A percentile compares a stretch with the other conserved stretches of the same genome.
Evolutionary conservation across 495 filamentous ascomycete species (phyloP).

Genomic region (Xylaria scruposa): DNA sequence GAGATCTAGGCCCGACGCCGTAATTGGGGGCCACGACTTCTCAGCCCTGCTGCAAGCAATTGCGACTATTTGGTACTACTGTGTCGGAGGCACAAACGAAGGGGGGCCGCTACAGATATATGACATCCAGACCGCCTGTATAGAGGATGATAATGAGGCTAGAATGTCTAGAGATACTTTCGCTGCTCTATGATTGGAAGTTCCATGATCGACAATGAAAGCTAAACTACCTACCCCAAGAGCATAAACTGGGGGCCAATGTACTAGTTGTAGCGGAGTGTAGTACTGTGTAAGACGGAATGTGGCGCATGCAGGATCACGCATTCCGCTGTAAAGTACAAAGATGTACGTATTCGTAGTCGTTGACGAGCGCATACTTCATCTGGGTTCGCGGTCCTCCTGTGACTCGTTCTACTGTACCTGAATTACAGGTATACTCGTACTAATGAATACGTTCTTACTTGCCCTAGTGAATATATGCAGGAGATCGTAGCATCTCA

Average conservation of each 20-base stretch:
- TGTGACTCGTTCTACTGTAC: no score
- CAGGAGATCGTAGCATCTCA: no score
- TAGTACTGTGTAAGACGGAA: constrained; percentile 11
- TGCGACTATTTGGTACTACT: background rate
- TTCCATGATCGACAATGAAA: background rate
- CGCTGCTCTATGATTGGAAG: background rate
- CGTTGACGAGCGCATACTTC: background rate
- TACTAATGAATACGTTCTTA: background rate
- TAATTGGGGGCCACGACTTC: constrained; percentile 5
- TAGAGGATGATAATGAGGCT: background rate
- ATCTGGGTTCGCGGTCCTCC: no score
- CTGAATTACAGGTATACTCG: no score
- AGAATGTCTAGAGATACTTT: background rate
- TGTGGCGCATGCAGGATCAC: constrained; percentile 12
- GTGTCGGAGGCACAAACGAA: background rate
- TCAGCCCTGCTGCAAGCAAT: constrained; percentile 21
- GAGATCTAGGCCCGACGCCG: background rate
- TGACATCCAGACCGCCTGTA: background rate
- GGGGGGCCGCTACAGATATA: constrained; percentile 9
- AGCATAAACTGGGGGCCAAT: background rate
- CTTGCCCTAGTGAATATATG: no score
- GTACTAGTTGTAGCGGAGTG: background rate
- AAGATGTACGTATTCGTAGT: background rate
- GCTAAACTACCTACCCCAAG: background rate
- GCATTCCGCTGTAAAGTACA: background rate